Evolutionary conservation across 1,139 yeast species (phyloP).

Genomic region (Hyphopichia fennica): DNA sequence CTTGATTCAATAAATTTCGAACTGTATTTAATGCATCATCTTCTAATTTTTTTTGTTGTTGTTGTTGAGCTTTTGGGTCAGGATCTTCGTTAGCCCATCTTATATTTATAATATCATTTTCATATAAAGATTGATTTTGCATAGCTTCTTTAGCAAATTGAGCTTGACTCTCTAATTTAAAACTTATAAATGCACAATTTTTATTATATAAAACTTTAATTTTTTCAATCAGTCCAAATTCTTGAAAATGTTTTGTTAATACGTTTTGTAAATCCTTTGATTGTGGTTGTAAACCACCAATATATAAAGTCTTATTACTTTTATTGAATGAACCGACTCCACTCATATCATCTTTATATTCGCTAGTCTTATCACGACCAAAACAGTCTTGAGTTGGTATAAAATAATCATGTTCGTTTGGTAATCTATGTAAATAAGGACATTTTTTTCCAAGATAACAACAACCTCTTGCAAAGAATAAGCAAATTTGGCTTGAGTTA

Average conservation of each 20-base stretch:
- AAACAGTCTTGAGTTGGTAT: constrained; percentile 82
- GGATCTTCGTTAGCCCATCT: constrained; percentile 95
- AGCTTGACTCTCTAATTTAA: constrained; percentile 65
- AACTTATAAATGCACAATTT: constrained; percentile 81
- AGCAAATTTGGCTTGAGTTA: constrained; percentile 53
- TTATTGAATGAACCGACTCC: constrained; percentile 86
- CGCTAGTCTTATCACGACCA: constrained; percentile 84
- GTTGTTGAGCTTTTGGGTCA: constrained; percentile 62
- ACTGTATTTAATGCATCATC: constrained; percentile 37
- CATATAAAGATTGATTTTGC: constrained; percentile 75
- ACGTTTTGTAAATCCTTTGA: constrained; percentile 21
- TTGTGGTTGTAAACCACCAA: constrained; percentile 57
- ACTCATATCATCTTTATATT: constrained; percentile 88
- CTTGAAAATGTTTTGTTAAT: constrained; percentile 54
- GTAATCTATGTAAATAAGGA: constrained; percentile 75
- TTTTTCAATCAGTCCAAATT: constrained; percentile 78
- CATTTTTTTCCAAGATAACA: constrained; percentile 80
- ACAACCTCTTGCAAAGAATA: constrained; percentile 87
- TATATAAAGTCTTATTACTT: constrained; percentile 70
- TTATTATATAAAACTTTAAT: constrained; percentile 61
- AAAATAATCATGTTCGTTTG: constrained; percentile 45
- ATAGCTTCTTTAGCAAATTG: constrained; percentile 95
- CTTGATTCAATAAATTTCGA: constrained; percentile 21
- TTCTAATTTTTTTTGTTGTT: constrained; percentile 44
- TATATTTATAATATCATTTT: constrained; percentile 64